phyloP scores from a whole-genome alignment of 1,139 yeast species.

The Yamadazyma kanchanaburiensis region DNA sequence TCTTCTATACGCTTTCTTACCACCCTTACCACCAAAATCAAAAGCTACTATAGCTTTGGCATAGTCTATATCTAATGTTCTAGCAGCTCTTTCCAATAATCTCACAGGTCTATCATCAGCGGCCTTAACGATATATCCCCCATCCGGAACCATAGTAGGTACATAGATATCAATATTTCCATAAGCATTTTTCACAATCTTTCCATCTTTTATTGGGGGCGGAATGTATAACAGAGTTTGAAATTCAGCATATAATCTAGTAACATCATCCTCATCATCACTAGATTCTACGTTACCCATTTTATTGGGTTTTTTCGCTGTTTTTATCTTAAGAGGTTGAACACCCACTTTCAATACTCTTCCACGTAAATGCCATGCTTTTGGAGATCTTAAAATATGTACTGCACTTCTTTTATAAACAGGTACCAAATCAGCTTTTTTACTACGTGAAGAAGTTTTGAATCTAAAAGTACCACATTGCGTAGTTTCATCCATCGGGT shows the following conservation, averaged over 20 bases:
- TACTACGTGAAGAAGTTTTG: conserved; percentile 17
- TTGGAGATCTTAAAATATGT: conserved; percentile 61
- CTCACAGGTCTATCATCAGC: conserved; percentile 31
- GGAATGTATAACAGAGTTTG: conserved; percentile 75
- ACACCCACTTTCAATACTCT: conserved; percentile 69
- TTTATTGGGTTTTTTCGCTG: conserved; percentile 4
- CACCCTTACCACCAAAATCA: conserved; percentile 47
- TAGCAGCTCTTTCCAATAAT: conserved; percentile 67
- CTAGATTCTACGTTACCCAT: conserved; percentile 14
- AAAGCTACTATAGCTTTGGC: conserved; percentile 89
- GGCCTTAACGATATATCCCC: conserved; percentile 51
- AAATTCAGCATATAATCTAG: conserved; percentile 65
- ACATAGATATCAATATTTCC: conserved; percentile 82
- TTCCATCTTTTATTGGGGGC: conserved; percentile 61
- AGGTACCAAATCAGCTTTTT: conserved; percentile 37
- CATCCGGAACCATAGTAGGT: conserved; percentile 77
- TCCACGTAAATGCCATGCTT: conserved; percentile 86
- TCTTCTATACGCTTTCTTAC: conserved; percentile 14
- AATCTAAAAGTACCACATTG: conserved; percentile 68
- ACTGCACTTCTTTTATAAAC: conserved; percentile 73
- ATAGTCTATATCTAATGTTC: conserved; percentile 64
- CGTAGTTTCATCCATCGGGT: conserved; percentile 55
- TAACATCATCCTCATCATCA: conserved; percentile 44
- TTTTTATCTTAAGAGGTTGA: conserved; percentile 53
- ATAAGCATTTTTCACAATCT: conserved; percentile 68